Percentiles rank a stretch among this genome's conserved stretches.
Conservation (phyloP, 305 asterid genomes). For the Fraxinus floribunda region DNA sequence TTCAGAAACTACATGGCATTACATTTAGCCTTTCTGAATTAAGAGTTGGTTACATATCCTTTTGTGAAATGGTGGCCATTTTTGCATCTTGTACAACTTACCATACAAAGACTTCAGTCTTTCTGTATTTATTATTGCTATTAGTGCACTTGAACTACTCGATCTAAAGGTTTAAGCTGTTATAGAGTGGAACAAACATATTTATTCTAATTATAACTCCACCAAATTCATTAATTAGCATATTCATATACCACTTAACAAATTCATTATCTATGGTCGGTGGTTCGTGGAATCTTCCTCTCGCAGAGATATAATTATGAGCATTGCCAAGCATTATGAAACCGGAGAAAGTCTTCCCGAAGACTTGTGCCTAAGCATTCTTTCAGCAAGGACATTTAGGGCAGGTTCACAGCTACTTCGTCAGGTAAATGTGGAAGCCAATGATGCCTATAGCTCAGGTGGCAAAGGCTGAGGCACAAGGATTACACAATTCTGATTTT, state of each 20-base stretch:
- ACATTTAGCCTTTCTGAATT: not conserved
- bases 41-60: not conserved
- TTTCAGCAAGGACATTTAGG: constrained; percentile 73
- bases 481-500: not conserved
- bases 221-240: not conserved
- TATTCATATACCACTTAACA: not conserved
- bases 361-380: constrained; percentile 57
- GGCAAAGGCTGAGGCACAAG: not conserved
- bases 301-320: constrained; percentile 62
- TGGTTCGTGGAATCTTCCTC: constrained; percentile 15
- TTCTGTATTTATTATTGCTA: not conserved
- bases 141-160: not conserved
- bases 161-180: not conserved
- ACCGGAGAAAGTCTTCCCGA: constrained; percentile 70
- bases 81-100: not conserved
- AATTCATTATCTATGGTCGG: not conserved
- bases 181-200: not conserved
- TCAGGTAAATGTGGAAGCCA: constrained; percentile 42
- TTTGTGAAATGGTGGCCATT: not conserved
- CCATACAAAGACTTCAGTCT: not conserved
- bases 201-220: not conserved
- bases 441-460: constrained; percentile 11
- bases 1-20: not conserved
- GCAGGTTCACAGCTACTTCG: constrained; percentile 73
- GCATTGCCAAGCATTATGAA: constrained; percentile 72